These are phyloP conservation scores for Physocladia obscura DNA, from an alignment of 192 early-diverging fungal species.

Conservation along the genomic window DNA sequence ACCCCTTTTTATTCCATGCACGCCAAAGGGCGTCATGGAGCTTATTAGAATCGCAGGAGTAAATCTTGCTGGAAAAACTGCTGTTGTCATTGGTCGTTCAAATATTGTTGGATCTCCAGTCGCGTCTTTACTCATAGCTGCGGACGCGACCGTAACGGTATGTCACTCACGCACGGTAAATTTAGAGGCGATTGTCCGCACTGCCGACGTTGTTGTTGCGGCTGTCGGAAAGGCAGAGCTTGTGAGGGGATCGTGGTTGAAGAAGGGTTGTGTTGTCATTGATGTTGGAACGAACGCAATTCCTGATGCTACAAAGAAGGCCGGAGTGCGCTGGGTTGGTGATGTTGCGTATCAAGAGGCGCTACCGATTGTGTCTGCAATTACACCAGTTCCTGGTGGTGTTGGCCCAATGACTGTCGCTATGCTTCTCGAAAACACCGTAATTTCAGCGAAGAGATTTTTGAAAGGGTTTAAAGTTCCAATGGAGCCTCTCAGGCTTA, in stretches of 20 bases:
- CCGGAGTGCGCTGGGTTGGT: slow-evolving; percentile 87
- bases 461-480: slow-evolving; percentile 47
- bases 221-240: slow-evolving; percentile 80
- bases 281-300: slow-evolving; percentile 97
- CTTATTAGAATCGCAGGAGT: slow-evolving; percentile 71
- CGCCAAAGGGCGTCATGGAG: slow-evolving; percentile 91
- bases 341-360: slow-evolving; percentile 86
- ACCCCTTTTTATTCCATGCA: slow-evolving; percentile 92
- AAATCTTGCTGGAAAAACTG: slow-evolving; percentile 76
- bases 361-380: slow-evolving; percentile 67
- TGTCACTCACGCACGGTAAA: slow-evolving; percentile 85
- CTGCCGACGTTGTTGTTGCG: slow-evolving; percentile 88
- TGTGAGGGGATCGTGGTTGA: slow-evolving; percentile 93
- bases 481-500: slow-evolving; percentile 60
- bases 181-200: slow-evolving; percentile 71
- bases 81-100: slow-evolving; percentile 95
- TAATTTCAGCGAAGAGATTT: slow-evolving; percentile 73
- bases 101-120: slow-evolving; percentile 95
- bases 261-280: slow-evolving; percentile 89
- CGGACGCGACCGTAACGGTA: slow-evolving; percentile 90
- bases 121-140: slow-evolving; percentile 73
- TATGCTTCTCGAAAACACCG: slow-evolving; percentile 92
- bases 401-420: slow-evolving; percentile 99
- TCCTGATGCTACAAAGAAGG: slow-evolving; percentile 82
- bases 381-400: slow-evolving; percentile 97